These are phyloP conservation scores for Stephania yunnanensis DNA, from an alignment of 164 flowering plant species.

Conservation along the genomic window DNA sequence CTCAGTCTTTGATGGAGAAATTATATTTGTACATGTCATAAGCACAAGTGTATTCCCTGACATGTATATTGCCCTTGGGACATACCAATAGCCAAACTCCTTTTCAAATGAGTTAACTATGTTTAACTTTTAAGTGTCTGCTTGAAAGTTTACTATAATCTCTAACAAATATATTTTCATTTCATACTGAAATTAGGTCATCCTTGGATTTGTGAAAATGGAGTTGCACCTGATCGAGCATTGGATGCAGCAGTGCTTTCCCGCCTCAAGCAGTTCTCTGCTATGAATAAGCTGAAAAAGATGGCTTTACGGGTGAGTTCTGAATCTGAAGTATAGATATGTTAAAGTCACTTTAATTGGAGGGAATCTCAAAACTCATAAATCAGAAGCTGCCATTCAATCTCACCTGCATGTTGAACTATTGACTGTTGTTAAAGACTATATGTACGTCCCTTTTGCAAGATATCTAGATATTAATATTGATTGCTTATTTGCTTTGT, in stretches of 20 bases:
- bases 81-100: no score
- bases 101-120: no score
- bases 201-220: constrained; percentile 99
- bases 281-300: constrained; percentile 98
- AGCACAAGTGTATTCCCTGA: no score
- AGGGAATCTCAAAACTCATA: not conserved
- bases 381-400: not conserved
- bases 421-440: not conserved
- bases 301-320: constrained; percentile 85
- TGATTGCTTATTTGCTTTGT: not conserved
- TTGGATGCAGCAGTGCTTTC: constrained; percentile 96
- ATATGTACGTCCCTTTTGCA: no score
- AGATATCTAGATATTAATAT: not conserved
- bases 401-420: not conserved
- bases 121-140: no score
- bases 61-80: no score
- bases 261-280: constrained; percentile 95
- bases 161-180: constrained; percentile 2
- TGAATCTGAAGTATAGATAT: not conserved
- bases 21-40: no score
- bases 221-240: constrained; percentile 96
- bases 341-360: not conserved
- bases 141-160: not conserved
- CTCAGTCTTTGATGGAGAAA: no score
- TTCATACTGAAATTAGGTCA: constrained; percentile 49